Evolutionary conservation across 805 yeast genomes (phyloP), one percentile per base, ranked within the genome.

Genomic region (Wickerhamomyces queroliae): DNA sequence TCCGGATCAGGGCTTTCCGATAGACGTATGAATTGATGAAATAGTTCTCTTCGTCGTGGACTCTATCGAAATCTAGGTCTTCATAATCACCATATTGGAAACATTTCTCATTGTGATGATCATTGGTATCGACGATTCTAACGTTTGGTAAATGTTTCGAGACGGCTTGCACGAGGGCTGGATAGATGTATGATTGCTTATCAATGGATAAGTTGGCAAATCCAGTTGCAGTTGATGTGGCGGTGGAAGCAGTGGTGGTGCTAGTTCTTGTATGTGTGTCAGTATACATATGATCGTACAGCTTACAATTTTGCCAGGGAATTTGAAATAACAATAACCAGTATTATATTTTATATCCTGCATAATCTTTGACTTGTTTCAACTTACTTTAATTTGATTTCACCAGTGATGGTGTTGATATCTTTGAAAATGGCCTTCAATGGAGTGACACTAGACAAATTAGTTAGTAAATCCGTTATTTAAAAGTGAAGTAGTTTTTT

Each of bases 1-100:
- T 93, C 45, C 99, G 73, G 36, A 91, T 93, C 40, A 93, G 63
- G 0, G 91, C 96, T 57, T 93, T 93, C 50, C 99, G 70, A 59
- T 84, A 91, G 31, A 89, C 77, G 58, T 87, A 91, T 2, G 95
- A 79, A 45, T 90, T 86, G 2, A 84, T 69, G 39, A 78, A 64
- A 58, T 89, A 90, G 11, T 48, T 39, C 0, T 72, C 66, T 19
- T 66, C 58, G 16, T 59, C 40, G 51, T 67, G 64, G 25, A 82
- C 51, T 43, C 72, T 59, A 49, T 90, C 97, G 53, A 89, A 74
- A 53, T 90, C 85, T 18, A 89, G 62, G 35, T 84, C 88, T 56
- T 91, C 99, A 58, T 91, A 91, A 39, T 91, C 98, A 16, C 88
- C 90, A 58, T 78, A 89, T 43, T 88, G 96, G 50, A 86, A 79